phyloP scores from a whole-genome alignment of 2,329 filamentous ascomycete species.

The Trichophyton rubrum region DNA sequence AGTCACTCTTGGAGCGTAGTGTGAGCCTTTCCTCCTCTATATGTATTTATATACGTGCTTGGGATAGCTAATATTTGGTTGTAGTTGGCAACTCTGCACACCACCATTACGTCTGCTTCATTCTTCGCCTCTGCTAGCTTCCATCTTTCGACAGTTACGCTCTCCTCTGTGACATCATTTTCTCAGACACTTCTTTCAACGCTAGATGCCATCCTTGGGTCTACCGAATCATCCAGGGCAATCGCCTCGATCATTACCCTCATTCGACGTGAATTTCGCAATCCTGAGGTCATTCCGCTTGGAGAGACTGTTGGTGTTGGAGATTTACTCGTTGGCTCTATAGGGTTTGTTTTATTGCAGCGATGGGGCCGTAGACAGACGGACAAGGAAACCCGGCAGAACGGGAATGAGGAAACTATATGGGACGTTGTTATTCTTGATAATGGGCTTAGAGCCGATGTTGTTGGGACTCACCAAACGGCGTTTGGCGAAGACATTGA shows the following conservation, averaged over 20 bases:
- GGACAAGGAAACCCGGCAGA: constrained; percentile 28
- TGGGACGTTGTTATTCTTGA: constrained; percentile 40
- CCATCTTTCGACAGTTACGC: constrained; percentile 33
- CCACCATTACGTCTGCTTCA: constrained; percentile 35
- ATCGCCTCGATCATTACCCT: constrained; percentile 38
- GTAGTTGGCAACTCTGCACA: constrained; percentile 33
- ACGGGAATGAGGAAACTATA: constrained; percentile 32
- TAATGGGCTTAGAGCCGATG: constrained; percentile 35
- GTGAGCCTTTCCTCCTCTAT: constrained; percentile 19
- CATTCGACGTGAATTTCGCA: constrained; percentile 34
- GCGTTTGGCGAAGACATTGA: constrained; percentile 27
- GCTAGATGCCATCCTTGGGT: constrained; percentile 36
- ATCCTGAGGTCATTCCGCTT: constrained; percentile 21
- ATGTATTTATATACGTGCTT: not conserved
- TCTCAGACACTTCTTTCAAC: constrained; percentile 35
- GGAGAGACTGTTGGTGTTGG: constrained; percentile 29
- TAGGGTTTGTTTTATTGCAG: constrained; percentile 36
- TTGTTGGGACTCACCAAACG: constrained; percentile 31
- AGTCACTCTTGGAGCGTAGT: constrained; percentile 35
- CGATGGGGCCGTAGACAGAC: constrained; percentile 36
- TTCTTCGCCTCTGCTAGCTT: constrained; percentile 38
- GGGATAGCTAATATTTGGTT: constrained; percentile 2
- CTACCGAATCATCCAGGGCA: constrained; percentile 37
- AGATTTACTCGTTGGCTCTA: constrained; percentile 33
- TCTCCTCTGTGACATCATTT: constrained; percentile 32